These are phyloP conservation scores for Leccinum subrobustum DNA, from an alignment of 1,284 basidiomycete species.

Conservation along the genomic window DNA sequence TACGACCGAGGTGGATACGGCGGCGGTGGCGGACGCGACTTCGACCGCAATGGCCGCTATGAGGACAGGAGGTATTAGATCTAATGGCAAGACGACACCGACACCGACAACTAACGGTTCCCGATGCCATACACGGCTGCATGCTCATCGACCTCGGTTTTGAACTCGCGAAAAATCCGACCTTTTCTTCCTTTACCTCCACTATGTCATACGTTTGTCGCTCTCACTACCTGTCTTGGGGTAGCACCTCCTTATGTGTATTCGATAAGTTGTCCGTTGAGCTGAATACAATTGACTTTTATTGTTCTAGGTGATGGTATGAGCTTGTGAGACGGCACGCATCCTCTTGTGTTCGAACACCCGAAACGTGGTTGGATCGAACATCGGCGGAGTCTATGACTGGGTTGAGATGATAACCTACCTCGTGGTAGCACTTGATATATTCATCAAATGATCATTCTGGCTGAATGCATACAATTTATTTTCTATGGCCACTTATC, in stretches of 20 bases:
- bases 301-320: not conserved
- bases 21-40: constrained; percentile 36
- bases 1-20: constrained; percentile 38
- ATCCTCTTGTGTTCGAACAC: no score
- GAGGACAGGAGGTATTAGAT: constrained; percentile 41
- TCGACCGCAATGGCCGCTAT: constrained; percentile 37
- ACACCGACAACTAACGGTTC: not conserved
- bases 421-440: no score
- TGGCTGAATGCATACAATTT: not conserved
- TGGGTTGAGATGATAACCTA: no score
- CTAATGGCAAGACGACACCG: not conserved
- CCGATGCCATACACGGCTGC: not conserved
- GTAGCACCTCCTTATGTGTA: constrained; percentile 20
- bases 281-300: constrained; percentile 20
- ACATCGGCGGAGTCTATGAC: no score
- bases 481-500: not conserved
- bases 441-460: no score
- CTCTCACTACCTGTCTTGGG: not conserved
- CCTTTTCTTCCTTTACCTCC: not conserved
- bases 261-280: constrained; percentile 15
- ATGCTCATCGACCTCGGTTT: not conserved
- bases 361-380: no score
- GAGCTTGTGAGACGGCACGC: not conserved
- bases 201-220: not conserved
- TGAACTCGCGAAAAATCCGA: constrained; percentile 4